A percentile compares a stretch with the other conserved stretches of the same genome.
Evolutionary conservation across 345 rosid species (phyloP).

Genomic region (Pugionium cornutum): DNA sequence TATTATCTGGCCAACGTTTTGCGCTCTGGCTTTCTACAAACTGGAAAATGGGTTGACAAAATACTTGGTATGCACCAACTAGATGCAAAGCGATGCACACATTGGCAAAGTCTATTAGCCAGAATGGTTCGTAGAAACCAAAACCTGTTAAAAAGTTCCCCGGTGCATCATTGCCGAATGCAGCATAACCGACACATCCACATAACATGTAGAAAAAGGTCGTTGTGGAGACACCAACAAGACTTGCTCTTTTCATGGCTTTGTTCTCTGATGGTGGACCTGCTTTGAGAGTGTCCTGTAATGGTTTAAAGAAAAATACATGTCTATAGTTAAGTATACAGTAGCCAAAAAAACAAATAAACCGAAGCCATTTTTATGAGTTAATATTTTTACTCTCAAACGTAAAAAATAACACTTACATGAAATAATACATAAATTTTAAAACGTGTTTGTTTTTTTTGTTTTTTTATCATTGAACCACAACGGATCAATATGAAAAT

Average conservation of each 20-base stretch:
- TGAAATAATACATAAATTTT: no score
- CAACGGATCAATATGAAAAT: no score
- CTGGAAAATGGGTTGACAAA: conserved; percentile 68
- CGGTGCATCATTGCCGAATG: conserved; percentile 78
- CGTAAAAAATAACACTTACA: no score
- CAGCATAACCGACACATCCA: conserved; percentile 81
- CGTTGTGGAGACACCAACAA: conserved; percentile 57
- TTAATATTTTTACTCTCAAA: no score
- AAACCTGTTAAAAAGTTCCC: conserved; percentile 90
- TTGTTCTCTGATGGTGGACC: conserved; percentile 67
- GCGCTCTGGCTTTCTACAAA: conserved; percentile 58
- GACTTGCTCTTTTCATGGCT: conserved; percentile 63
- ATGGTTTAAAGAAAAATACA: neutral
- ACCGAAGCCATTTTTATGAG: no score
- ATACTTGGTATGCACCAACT: conserved; percentile 85
- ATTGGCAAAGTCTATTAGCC: conserved; percentile 88
- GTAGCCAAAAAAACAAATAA: neutral
- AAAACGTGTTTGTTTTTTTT: no score
- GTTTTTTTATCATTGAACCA: no score
- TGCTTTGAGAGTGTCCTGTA: conserved; percentile 62
- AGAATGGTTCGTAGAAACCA: conserved; percentile 85
- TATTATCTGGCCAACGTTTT: conserved; percentile 62
- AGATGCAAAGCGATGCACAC: conserved; percentile 78
- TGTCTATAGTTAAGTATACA: neutral
- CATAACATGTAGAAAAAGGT: conserved; percentile 72